A percentile compares a stretch with the other conserved stretches of the same genome.
These are phyloP conservation scores for Dactylellina haptotyla DNA, from an alignment of 2,329 filamentous ascomycete genomes.

Conservation along the genomic window DNA sequence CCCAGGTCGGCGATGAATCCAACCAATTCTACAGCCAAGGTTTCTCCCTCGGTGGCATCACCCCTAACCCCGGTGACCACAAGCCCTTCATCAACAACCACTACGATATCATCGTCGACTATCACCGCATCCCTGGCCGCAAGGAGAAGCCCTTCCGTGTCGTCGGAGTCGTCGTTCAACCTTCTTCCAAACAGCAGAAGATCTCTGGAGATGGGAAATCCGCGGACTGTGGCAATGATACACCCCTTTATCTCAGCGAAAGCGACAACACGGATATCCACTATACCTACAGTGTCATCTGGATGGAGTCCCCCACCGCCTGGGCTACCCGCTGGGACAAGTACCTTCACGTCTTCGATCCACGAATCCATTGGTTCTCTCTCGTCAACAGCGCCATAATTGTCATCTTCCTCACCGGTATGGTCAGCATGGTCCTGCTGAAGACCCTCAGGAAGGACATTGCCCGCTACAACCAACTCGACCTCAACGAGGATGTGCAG, in stretches of 20 bases:
- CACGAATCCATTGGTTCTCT: conserved; percentile 99
- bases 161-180: conserved; percentile 89
- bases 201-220: conserved; percentile 63
- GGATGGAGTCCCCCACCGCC: conserved; percentile 82
- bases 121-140: conserved; percentile 74
- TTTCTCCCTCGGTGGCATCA: conserved; percentile 76
- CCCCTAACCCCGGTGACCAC: conserved; percentile 64
- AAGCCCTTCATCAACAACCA: conserved; percentile 83
- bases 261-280: conserved; percentile 73
- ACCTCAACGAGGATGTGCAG: conserved; percentile 92
- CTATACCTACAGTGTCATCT: conserved; percentile 93
- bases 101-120: conserved; percentile 92
- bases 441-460: conserved; percentile 94
- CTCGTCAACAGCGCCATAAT: conserved; percentile 96
- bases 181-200: conserved; percentile 74
- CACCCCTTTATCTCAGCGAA: conserved; percentile 73
- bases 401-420: conserved; percentile 87
- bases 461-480: conserved; percentile 92
- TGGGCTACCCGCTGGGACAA: conserved; percentile 99
- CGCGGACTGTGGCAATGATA: conserved; percentile 72
- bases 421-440: conserved; percentile 90
- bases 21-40: conserved; percentile 90
- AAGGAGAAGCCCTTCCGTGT: conserved; percentile 76
- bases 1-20: conserved; percentile 73
- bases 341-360: conserved; percentile 95